phyloP scores from a whole-genome alignment of 306 rosid genomes.

The Oxytropis ochrocephala region DNA sequence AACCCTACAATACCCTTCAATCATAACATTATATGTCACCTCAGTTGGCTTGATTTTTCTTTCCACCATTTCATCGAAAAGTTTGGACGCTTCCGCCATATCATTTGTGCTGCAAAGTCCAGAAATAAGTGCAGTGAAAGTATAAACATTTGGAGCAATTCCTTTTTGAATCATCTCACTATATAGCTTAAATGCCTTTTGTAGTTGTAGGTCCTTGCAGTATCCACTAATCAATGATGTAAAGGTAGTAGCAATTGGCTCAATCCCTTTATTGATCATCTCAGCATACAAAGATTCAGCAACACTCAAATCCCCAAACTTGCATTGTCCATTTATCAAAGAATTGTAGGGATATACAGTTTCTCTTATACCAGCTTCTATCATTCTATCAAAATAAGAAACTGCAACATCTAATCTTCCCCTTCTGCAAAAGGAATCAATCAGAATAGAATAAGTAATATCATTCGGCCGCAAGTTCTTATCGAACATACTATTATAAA shows the following conservation, averaged over 20 bases:
- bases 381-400: slow-evolving; percentile 56
- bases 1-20: slow-evolving; percentile 65
- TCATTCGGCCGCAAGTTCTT: slow-evolving; percentile 64
- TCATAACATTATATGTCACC: slow-evolving; percentile 89
- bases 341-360: slow-evolving; percentile 71
- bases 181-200: slow-evolving; percentile 56
- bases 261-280: slow-evolving; percentile 59
- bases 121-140: slow-evolving; percentile 69
- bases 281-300: slow-evolving; percentile 49
- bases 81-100: slow-evolving; percentile 60
- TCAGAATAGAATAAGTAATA: slow-evolving; percentile 68
- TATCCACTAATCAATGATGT: slow-evolving; percentile 66
- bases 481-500: slow-evolving; percentile 46
- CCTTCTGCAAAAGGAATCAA: slow-evolving; percentile 71
- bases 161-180: slow-evolving; percentile 69
- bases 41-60: slow-evolving; percentile 66
- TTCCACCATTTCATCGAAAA: slow-evolving; percentile 60
- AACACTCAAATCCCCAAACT: slow-evolving; percentile 51
- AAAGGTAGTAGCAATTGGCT: slow-evolving; percentile 67
- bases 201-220: slow-evolving; percentile 49
- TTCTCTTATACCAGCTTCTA: slow-evolving; percentile 38
- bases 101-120: slow-evolving; percentile 58
- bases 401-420: slow-evolving; percentile 61
- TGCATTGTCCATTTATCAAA: slow-evolving; percentile 77
- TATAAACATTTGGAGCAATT: slow-evolving; percentile 59